Percentiles rank a stretch among this genome's conserved stretches.
Conservation (phyloP, 1,284 basidiomycete species). For the Heterobasidion occidentale region DNA sequence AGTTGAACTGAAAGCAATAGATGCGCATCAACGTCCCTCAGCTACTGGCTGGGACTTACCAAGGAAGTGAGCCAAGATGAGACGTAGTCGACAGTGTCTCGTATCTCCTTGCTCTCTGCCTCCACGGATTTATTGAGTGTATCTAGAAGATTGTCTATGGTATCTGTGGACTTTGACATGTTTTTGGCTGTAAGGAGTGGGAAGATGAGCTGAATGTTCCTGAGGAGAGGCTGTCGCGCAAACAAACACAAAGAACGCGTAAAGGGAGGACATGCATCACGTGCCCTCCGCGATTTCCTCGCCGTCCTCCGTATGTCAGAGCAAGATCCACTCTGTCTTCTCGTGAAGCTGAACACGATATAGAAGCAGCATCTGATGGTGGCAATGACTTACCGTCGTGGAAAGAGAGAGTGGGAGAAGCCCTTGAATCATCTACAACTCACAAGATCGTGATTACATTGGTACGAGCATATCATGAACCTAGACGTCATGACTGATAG, state of each 20-base stretch:
- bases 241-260: not conserved
- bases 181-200: no score
- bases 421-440: slow-evolving; percentile 45
- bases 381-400: slow-evolving; percentile 13
- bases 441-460: slow-evolving; percentile 57
- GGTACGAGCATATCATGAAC: slow-evolving; percentile 29
- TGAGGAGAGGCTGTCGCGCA: no score
- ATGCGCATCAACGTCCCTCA: not conserved
- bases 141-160: no score
- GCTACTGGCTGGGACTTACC: slow-evolving; percentile 2
- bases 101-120: slow-evolving; percentile 10
- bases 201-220: no score
- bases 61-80: slow-evolving; percentile 3
- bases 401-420: slow-evolving; percentile 31
- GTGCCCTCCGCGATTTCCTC: not conserved
- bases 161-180: no score
- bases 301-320: slow-evolving; percentile 32
- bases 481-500: slow-evolving; percentile 4
- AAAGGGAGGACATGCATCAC: not conserved
- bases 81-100: slow-evolving; percentile 8
- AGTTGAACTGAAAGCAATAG: not conserved
- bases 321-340: slow-evolving; percentile 46
- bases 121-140: slow-evolving; percentile 6
- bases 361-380: slow-evolving; percentile 10
- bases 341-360: slow-evolving; percentile 13